These are phyloP conservation scores for Diplodia sapinea DNA, from an alignment of 2,329 filamentous ascomycete species.

Conservation along the genomic window DNA sequence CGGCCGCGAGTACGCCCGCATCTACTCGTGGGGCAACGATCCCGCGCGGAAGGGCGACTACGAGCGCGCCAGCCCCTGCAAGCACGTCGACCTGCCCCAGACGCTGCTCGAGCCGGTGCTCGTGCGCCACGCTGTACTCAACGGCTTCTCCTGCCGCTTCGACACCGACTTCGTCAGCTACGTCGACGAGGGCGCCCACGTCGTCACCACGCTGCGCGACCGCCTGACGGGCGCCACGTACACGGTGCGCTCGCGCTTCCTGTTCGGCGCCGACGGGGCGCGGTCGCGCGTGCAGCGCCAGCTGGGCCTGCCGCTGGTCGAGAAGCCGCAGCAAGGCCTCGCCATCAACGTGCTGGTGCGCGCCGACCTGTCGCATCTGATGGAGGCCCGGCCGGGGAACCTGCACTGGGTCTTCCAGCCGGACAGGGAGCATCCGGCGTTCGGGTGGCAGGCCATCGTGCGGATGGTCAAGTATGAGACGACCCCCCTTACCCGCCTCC, in stretches of 20 bases:
- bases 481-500: neutral
- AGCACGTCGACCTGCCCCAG: slow-evolving; percentile 52
- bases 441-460: slow-evolving; percentile 57
- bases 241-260: slow-evolving; percentile 58
- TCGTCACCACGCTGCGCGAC: slow-evolving; percentile 48
- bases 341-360: slow-evolving; percentile 59
- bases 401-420: slow-evolving; percentile 67
- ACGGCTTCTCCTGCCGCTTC: slow-evolving; percentile 51
- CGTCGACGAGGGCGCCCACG: slow-evolving; percentile 38
- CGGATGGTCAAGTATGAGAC: slow-evolving; percentile 62
- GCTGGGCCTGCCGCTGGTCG: slow-evolving; percentile 55
- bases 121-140: slow-evolving; percentile 44
- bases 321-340: slow-evolving; percentile 54
- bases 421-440: slow-evolving; percentile 57
- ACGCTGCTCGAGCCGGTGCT: slow-evolving; percentile 53
- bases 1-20: slow-evolving; percentile 53
- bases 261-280: slow-evolving; percentile 66
- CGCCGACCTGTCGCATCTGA: slow-evolving; percentile 58
- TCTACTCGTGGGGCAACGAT: slow-evolving; percentile 53
- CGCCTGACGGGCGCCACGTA: slow-evolving; percentile 49
- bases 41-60: slow-evolving; percentile 49
- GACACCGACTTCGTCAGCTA: slow-evolving; percentile 46
- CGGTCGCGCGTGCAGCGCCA: slow-evolving; percentile 55
- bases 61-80: slow-evolving; percentile 50
- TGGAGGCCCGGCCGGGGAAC: slow-evolving; percentile 61